phyloP scores from a whole-genome alignment of 139 green algal genomes.

The Volvox africanus region DNA sequence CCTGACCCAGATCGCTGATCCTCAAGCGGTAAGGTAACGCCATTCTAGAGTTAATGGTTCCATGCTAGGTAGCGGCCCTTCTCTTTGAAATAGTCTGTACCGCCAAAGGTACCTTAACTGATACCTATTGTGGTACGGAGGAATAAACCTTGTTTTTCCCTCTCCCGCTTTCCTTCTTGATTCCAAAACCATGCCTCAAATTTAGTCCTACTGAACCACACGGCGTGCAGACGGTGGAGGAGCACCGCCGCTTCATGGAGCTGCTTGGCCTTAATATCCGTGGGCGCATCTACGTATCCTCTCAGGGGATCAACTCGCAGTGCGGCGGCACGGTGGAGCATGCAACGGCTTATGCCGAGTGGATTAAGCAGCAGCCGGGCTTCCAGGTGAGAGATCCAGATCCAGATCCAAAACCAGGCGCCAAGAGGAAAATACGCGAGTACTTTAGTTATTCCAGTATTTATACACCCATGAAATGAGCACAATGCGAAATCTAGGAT shows the following conservation, averaged over 20 bases:
- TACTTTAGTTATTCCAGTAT: no score
- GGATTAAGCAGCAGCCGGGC: conserved; percentile 72
- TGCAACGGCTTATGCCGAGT: conserved; percentile 81
- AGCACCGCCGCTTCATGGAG: conserved; percentile 59
- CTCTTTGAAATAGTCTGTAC: no score
- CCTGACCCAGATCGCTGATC: conserved; percentile 82
- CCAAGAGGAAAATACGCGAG: no score
- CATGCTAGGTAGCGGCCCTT: no score
- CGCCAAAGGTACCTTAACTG: no score
- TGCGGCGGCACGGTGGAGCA: conserved; percentile 77
- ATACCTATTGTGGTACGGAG: no score
- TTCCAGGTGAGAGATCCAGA: conserved; percentile 71
- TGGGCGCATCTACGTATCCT: conserved; percentile 96
- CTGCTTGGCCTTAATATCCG: conserved; percentile 58
- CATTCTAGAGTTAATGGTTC: no score
- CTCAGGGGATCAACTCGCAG: conserved; percentile 98
- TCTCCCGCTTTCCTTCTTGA: no score
- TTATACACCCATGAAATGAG: no score
- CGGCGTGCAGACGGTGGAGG: conserved; percentile 56
- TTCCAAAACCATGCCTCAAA: background rate
- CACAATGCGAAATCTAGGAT: no score
- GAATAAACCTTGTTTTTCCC: no score
- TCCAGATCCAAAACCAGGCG: no score
- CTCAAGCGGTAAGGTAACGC: conserved; percentile 61
- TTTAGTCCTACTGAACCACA: background rate